Conservation (phyloP, 2,329 filamentous ascomycete genomes). For the Ramichloridium luteum region DNA sequence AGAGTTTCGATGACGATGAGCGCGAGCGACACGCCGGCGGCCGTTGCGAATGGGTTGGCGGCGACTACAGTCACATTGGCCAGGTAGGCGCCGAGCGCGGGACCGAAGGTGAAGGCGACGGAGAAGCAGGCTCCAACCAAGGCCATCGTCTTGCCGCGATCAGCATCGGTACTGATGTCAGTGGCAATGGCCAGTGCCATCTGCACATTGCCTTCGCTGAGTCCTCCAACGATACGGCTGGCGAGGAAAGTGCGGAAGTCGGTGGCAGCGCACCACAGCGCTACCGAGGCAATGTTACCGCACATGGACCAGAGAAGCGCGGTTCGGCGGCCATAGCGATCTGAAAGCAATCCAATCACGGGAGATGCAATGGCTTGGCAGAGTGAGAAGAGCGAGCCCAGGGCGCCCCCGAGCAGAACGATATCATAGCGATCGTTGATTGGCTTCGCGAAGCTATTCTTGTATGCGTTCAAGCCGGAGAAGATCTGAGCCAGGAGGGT, state of each 20-base stretch:
- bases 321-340: slow-evolving; percentile 73
- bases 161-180: slow-evolving; percentile 78
- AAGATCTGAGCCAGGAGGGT: slow-evolving; percentile 72
- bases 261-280: slow-evolving; percentile 84
- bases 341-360: slow-evolving; percentile 77
- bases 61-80: slow-evolving; percentile 65
- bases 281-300: slow-evolving; percentile 84
- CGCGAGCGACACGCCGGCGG: slow-evolving; percentile 74
- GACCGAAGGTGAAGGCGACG: slow-evolving; percentile 92
- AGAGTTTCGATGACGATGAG: slow-evolving; percentile 77
- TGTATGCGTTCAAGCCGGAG: slow-evolving; percentile 81
- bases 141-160: slow-evolving; percentile 85
- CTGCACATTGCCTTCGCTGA: slow-evolving; percentile 96
- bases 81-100: slow-evolving; percentile 77
- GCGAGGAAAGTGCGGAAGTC: slow-evolving; percentile 94
- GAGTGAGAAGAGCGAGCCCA: slow-evolving; percentile 86
- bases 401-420: slow-evolving; percentile 80
- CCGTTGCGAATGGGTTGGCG: slow-evolving; percentile 86
- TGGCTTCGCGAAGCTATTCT: slow-evolving; percentile 77
- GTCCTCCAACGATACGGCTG: slow-evolving; percentile 79
- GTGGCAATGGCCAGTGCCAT: slow-evolving; percentile 92
- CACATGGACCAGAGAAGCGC: slow-evolving; percentile 84
- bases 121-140: slow-evolving; percentile 94
- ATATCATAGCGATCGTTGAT: slow-evolving; percentile 97
- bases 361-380: slow-evolving; percentile 88